Evolutionary conservation across 2,329 filamentous ascomycete genomes (phyloP).

Genomic region (Chaetomium olivaceum): DNA sequence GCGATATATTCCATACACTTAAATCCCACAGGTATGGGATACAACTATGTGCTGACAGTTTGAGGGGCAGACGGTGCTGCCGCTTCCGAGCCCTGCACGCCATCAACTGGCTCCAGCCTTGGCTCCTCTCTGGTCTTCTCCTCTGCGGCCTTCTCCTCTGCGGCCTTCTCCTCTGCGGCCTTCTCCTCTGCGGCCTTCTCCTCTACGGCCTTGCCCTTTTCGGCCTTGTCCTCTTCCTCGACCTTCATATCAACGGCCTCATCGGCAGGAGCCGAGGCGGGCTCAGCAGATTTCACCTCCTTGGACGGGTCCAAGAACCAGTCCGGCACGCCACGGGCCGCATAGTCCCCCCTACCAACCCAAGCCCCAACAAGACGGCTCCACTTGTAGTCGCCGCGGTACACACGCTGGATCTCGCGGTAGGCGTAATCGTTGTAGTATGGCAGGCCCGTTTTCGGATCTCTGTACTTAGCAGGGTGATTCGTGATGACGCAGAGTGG

Average conservation of each 20-base stretch:
- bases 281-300: slow-evolving; percentile 15
- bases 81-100: background rate
- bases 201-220: background rate
- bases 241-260: slow-evolving; percentile 14
- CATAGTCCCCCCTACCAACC: slow-evolving; percentile 66
- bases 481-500: slow-evolving; percentile 80
- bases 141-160: background rate
- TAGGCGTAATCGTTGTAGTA: slow-evolving; percentile 81
- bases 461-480: slow-evolving; percentile 76
- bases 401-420: slow-evolving; percentile 74
- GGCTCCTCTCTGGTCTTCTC: background rate
- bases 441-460: slow-evolving; percentile 78
- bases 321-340: slow-evolving; percentile 76
- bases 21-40: background rate
- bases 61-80: background rate
- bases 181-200: background rate
- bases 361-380: slow-evolving; percentile 79
- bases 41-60: background rate
- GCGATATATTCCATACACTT: background rate
- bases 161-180: slow-evolving; percentile 9
- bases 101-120: slow-evolving; percentile 17
- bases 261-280: slow-evolving; percentile 12
- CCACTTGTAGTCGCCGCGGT: slow-evolving; percentile 76
- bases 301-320: slow-evolving; percentile 58
- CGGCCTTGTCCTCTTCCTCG: slow-evolving; percentile 12